Base-by-base conservation (phyloP, 495 filamentous ascomycete genomes). In the Podospora didyma region DNA sequence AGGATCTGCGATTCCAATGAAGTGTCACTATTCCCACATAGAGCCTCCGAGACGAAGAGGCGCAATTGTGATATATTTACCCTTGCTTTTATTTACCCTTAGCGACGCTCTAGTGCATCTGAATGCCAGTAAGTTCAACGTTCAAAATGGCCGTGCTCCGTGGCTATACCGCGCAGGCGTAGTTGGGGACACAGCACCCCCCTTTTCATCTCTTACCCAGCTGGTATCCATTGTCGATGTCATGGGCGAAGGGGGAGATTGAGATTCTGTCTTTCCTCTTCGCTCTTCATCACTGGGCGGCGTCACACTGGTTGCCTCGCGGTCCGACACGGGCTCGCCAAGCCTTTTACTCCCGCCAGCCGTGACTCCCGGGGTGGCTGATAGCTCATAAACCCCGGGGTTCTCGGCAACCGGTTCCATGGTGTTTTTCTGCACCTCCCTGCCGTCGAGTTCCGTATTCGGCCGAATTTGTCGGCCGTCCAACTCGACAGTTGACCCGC, bases 371-470 rank as follows among this genome's bases (percentile, higher is more conserved):
- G 39, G 9, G 39, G 14, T 54, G 14, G 46, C 57, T 3, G 58
- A 46, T 17, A 60, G 53, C 41, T 62, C 60, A 53, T 45, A 62
- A 1, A 59, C 56, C 12, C 24, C 16, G 2, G 60, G 56, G 19
- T 39, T 51, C 49, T 53, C 53, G 1, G 53, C 52, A 3, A 56
- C 60, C 11, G 53, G 2, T 5, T 48, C 51, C 42, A 56, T n/a
- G 16, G 34, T 9, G 26, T 3, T 20, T 45, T 35, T 49, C 17
- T 56, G 52, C 2, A 62, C 28, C 28, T 59, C 54, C 14, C 41
- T 52, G 6, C 53, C 62, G 20, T 63, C 59, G 9, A 64, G 34
- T 48, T 62, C 59, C 20, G 59, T 53, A 12, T 23, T 57, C 3
- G 51, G 57, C 19, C 37, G 11, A 4, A 59, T 37, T 2, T 59